phyloP scores from a whole-genome alignment of 768 basidiomycete species.

The Suillus bovinus region DNA sequence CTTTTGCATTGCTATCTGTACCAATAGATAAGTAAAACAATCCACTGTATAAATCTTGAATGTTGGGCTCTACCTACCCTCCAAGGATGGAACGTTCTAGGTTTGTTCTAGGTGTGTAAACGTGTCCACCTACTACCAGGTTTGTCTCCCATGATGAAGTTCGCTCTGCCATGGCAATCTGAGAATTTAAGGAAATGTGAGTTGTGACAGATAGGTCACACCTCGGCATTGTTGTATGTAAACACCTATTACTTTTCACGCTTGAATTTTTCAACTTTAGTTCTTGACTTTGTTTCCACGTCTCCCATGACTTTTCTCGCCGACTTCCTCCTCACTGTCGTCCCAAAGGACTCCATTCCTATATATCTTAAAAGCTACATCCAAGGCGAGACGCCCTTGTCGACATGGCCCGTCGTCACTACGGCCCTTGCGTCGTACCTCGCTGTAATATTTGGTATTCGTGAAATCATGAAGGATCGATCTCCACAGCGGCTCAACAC shows the following conservation, averaged over 20 bases:
- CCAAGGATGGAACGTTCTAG: not conserved
- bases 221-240: slow-evolving; percentile 18
- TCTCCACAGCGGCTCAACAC: slow-evolving; percentile 73
- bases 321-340: slow-evolving; percentile 61
- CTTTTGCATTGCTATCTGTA: slow-evolving; percentile 12
- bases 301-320: slow-evolving; percentile 70
- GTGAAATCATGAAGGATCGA: slow-evolving; percentile 79
- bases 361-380: slow-evolving; percentile 48
- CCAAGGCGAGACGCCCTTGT: slow-evolving; percentile 57
- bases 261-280: slow-evolving; percentile 18
- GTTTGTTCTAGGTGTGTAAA: no score
- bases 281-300: slow-evolving; percentile 25
- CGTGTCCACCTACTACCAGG: no score
- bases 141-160: no score
- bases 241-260: slow-evolving; percentile 26
- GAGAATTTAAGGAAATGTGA: no score
- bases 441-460: slow-evolving; percentile 82
- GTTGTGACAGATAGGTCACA: slow-evolving; percentile 29
- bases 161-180: no score
- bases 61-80: not conserved
- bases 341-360: slow-evolving; percentile 48
- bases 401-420: slow-evolving; percentile 64
- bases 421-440: slow-evolving; percentile 79
- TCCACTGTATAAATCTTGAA: no score
- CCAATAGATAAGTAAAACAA: no score